A percentile compares a stretch with the other conserved stretches of the same genome.
phyloP scores from a whole-genome alignment of 805 yeast species.

The Ogataea degrootiae region DNA sequence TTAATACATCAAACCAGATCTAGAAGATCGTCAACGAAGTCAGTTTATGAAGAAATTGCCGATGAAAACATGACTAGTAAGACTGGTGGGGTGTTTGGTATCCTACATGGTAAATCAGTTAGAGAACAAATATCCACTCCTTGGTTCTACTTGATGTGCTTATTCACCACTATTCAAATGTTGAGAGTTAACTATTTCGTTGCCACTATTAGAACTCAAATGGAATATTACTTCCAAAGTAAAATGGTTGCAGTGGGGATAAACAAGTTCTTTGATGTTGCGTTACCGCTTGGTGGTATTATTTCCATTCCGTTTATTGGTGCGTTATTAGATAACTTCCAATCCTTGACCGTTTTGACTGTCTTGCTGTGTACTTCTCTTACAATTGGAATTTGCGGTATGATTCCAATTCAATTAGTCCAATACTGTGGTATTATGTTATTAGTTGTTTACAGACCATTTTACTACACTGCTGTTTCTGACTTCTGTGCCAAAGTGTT shows the following conservation, averaged over 20 bases:
- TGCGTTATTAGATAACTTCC: constrained; percentile 64
- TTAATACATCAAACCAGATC: constrained; percentile 17
- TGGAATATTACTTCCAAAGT: constrained; percentile 59
- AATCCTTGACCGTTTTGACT: constrained; percentile 52
- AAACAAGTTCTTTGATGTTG: constrained; percentile 77
- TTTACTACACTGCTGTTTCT: constrained; percentile 87
- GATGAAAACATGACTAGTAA: constrained; percentile 48
- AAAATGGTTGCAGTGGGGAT: constrained; percentile 46
- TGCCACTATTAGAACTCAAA: constrained; percentile 84
- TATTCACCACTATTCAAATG: constrained; percentile 85
- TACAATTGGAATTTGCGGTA: constrained; percentile 66
- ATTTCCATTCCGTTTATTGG: constrained; percentile 87
- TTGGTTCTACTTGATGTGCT: constrained; percentile 76
- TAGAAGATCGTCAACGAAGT: constrained; percentile 43
- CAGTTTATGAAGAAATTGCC: constrained; percentile 63
- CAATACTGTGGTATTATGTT: constrained; percentile 67
- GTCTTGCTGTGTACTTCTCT: constrained; percentile 53
- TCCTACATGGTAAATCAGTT: constrained; percentile 55
- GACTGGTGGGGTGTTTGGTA: constrained; percentile 72
- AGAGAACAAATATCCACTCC: constrained; percentile 44
- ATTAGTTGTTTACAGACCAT: constrained; percentile 82
- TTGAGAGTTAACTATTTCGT: constrained; percentile 87
- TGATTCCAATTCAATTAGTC: constrained; percentile 41
- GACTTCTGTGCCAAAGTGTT: constrained; percentile 91
- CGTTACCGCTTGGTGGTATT: constrained; percentile 85